A percentile compares a stretch with the other conserved stretches of the same genome.
Evolutionary conservation across 1,284 basidiomycete genomes (phyloP).

Genomic region (Exobasidium rhododendri): DNA sequence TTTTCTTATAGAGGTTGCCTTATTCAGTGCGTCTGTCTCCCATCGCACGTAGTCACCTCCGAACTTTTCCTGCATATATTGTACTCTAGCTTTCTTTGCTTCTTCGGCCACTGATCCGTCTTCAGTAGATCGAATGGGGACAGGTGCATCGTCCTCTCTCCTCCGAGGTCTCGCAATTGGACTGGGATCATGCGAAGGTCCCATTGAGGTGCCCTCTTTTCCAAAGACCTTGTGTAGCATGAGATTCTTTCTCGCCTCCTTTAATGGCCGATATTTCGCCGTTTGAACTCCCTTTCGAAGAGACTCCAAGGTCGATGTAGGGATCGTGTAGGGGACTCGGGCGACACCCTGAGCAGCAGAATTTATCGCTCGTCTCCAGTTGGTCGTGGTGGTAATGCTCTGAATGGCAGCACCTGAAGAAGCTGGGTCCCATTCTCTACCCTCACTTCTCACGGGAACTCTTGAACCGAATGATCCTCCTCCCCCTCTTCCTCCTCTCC

Average conservation of each 20-base stretch:
- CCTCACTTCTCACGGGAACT: background rate
- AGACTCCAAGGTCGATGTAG: conserved; percentile 11
- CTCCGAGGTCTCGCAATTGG: background rate
- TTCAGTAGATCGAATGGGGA: background rate
- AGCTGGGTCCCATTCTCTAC: background rate
- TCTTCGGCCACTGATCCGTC: background rate
- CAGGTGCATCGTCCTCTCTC: background rate
- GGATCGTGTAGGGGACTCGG: conserved; percentile 55
- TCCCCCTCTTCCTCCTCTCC: background rate
- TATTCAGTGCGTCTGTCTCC: background rate
- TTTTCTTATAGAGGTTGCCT: background rate
- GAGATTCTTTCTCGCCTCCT: background rate
- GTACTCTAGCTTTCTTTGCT: background rate
- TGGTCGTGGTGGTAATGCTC: background rate
- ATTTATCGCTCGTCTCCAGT: background rate
- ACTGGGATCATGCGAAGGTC: background rate
- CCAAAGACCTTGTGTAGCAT: background rate
- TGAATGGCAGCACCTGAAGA: background rate
- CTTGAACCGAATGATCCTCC: background rate
- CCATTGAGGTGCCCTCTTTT: background rate
- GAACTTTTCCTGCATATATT: background rate
- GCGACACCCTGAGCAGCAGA: conserved; percentile 53
- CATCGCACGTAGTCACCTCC: conserved; percentile 4
- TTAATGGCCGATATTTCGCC: background rate
- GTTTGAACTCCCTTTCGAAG: background rate